Base-by-base conservation (phyloP, 192 early-diverging fungal genomes). In the Chytriomyces confervae region DNA sequence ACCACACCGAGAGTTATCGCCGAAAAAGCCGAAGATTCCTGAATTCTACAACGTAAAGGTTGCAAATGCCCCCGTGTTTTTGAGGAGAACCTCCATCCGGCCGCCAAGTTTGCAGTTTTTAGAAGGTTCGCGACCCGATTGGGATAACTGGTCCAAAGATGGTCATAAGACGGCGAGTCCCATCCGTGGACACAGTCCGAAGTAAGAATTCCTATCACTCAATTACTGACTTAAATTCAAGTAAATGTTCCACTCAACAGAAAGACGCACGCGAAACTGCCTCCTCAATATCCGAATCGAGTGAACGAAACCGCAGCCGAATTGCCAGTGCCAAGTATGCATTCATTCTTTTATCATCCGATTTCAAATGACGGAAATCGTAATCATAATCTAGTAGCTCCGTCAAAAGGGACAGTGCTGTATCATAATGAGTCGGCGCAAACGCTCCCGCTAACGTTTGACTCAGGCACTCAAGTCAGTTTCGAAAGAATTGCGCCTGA, bases 41-140 rank as follows among this genome's bases (percentile, higher is more conserved):
- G 27, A 64, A 6, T 76, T 76, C 66, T 76, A 76, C 61, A 76
- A 76, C 50, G 74, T 76, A 10, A 76, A 76, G 53, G 47, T 76
- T 9, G 62, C 74, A 23, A 66, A 50, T 49, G 64, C 74, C 7
- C 74, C 74, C 1, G 74, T 76, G 13, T 76, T 76, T 66, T 47
- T 76, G 24, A 29, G 74, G 8, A 36, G 74, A 50, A 66, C 74
- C 20, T 66, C 16, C 10, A 66, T 76, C 24, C 74, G 74, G 47
- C 74, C 74, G 13, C 45, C 74, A 18, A 49, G 51, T n/a, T 47
- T 76, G 61, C 62, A 76, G 74, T 76, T 76, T 45, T 66, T 76
- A 45, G 74, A 76, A 51, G 63, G 62, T 36, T 45, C 16, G 9
- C 36, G 64, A n/a, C 74, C 61, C 10, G 50, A 76, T 36, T 76